These are phyloP conservation scores for Saposhnikovia divaricata DNA, from an alignment of 129 eudicot genomes.

Conservation along the genomic window DNA sequence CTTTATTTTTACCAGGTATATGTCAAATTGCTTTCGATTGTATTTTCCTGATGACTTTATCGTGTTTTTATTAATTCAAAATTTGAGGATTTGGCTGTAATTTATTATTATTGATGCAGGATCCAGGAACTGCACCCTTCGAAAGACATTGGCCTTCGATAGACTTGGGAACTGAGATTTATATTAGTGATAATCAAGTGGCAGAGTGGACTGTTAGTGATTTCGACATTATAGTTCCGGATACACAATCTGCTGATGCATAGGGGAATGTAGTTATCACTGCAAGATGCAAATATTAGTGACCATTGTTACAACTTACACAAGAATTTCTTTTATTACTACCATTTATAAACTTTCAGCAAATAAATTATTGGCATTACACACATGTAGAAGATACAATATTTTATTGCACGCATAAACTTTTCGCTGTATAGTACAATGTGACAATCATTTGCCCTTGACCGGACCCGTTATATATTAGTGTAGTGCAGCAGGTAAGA, in stretches of 20 bases:
- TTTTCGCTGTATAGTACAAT: too few species aligned
- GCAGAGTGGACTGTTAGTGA: slow-evolving; percentile 36
- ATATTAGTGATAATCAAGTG: slow-evolving; percentile 8
- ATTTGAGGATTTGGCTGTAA: neutral
- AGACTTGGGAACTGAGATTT: slow-evolving; percentile 33
- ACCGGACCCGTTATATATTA: too few species aligned
- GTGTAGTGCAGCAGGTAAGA: too few species aligned
- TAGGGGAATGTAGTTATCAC: neutral
- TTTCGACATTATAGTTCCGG: slow-evolving; percentile 24
- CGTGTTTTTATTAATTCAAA: neutral
- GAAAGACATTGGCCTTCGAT: slow-evolving; percentile 31
- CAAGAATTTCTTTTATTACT: neutral
- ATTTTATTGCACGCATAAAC: too few species aligned
- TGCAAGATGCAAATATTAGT: neutral
- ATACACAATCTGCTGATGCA: neutral
- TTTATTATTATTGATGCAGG: slow-evolving; percentile 18
- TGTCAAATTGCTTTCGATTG: neutral
- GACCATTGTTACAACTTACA: neutral
- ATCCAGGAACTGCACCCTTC: slow-evolving; percentile 25
- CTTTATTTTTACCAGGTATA: slow-evolving; percentile 54
- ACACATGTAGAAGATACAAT: too few species aligned
- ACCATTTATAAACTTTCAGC: neutral
- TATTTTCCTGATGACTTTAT: neutral
- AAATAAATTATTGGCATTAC: neutral
- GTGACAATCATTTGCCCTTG: too few species aligned